Evolutionary conservation across 495 filamentous ascomycete genomes (phyloP).

Genomic region (Penicillium silybi): DNA sequence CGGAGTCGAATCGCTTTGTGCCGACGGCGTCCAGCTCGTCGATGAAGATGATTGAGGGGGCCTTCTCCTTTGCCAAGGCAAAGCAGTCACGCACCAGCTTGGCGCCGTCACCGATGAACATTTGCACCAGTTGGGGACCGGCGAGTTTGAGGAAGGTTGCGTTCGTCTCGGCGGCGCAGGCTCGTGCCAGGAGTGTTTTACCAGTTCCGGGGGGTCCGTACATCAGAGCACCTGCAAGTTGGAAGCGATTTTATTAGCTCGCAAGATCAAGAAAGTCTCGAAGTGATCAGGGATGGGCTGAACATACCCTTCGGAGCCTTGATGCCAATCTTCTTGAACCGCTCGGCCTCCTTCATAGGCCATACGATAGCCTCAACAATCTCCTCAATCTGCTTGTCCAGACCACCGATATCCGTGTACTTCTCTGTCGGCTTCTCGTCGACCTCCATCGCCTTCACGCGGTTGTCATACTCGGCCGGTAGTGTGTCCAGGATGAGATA

Average conservation of each 20-base stretch:
- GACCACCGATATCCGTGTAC: slow-evolving; percentile 94
- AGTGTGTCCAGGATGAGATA: slow-evolving; percentile 98
- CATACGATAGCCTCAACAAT: slow-evolving; percentile 98
- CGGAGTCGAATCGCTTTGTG: slow-evolving; percentile 98
- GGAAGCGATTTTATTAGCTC: slow-evolving; percentile 14
- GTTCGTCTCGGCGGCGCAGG: slow-evolving; percentile 96
- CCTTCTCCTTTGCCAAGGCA: slow-evolving; percentile 95
- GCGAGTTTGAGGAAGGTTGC: slow-evolving; percentile 99
- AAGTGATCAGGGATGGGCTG: not conserved
- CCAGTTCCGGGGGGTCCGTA: slow-evolving; percentile 96
- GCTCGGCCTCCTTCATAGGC: slow-evolving; percentile 99
- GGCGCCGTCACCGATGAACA: slow-evolving; percentile 99
- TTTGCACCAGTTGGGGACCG: slow-evolving; percentile 97
- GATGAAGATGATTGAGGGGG: slow-evolving; percentile 98
- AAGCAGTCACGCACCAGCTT: slow-evolving; percentile 98
- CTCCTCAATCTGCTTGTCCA: slow-evolving; percentile 99
- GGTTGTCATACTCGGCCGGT: slow-evolving; percentile 98
- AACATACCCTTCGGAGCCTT: slow-evolving; percentile 95
- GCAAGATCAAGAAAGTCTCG: not conserved
- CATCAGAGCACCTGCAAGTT: slow-evolving; percentile 81
- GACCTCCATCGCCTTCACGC: slow-evolving; percentile 99
- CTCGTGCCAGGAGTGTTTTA: slow-evolving; percentile 94
- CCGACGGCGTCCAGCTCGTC: slow-evolving; percentile 97
- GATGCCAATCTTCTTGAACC: slow-evolving; percentile 99
- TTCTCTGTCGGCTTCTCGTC: slow-evolving; percentile 99